phyloP scores from a whole-genome alignment of 768 basidiomycete genomes.

The Russula foetens region DNA sequence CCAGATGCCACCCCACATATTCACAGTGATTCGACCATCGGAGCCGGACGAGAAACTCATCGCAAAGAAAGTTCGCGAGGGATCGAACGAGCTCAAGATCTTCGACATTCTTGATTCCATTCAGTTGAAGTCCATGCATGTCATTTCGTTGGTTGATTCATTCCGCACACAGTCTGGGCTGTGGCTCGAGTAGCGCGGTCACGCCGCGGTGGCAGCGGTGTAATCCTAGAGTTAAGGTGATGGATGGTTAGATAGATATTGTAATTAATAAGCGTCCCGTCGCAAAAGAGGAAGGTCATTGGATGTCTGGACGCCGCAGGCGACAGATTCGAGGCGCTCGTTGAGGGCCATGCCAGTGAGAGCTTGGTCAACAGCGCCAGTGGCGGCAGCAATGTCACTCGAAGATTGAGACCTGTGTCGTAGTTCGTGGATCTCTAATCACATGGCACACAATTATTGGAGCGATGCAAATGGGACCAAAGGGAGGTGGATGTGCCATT shows the following conservation, averaged over 20 bases:
- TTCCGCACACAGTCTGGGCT: not conserved
- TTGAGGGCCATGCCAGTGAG: conserved; percentile 73
- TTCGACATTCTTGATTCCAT: not conserved
- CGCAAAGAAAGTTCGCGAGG: not conserved
- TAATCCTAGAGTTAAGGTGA: no score
- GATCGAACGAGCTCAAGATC: not conserved
- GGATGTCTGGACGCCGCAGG: conserved; percentile 62
- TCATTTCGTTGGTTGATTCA: not conserved
- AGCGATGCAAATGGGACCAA: not conserved
- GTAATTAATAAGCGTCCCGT: no score
- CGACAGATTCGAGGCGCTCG: conserved; percentile 66
- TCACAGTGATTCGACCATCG: not conserved
- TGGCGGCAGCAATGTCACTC: conserved; percentile 47
- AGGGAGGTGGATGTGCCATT: conserved; percentile 48
- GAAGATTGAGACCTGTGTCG: conserved; percentile 76
- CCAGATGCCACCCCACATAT: not conserved
- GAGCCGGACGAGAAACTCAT: not conserved
- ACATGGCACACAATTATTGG: not conserved
- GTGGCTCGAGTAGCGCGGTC: no score
- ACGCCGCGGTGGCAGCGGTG: no score
- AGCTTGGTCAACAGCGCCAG: conserved; percentile 71
- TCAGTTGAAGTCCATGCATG: not conserved
- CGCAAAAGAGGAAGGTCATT: no score
- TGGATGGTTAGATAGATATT: no score
- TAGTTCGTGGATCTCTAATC: conserved; percentile 82